These are phyloP conservation scores for Smithsoniella earleae DNA, from an alignment of 163 green algal genomes.

Conservation along the genomic window DNA sequence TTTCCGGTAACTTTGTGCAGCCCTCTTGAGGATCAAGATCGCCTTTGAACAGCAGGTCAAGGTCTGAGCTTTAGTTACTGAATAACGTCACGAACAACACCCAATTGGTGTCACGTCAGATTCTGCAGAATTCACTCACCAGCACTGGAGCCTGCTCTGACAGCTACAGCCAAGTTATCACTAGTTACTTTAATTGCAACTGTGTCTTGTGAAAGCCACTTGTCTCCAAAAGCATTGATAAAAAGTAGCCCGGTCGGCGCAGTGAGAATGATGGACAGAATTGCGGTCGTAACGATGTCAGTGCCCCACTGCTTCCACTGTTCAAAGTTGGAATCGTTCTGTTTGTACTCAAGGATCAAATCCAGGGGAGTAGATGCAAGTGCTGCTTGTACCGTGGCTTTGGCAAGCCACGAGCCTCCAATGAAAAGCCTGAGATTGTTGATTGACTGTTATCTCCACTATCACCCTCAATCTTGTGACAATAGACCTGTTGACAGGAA, in stretches of 20 bases:
- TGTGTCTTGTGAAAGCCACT: slow-evolving; percentile 30
- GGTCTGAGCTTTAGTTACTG: no score
- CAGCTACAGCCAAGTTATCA: no score
- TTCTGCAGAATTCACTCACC: no score
- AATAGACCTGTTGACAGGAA: background rate
- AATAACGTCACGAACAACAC: no score
- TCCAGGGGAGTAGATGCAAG: slow-evolving; percentile 49
- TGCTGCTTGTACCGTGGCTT: slow-evolving; percentile 34
- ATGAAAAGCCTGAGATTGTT: slow-evolving; percentile 35
- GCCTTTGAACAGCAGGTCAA: no score
- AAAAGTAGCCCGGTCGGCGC: slow-evolving; percentile 49
- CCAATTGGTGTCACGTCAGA: no score
- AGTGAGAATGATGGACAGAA: slow-evolving; percentile 74
- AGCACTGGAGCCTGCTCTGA: no score
- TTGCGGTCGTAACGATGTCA: slow-evolving; percentile 57
- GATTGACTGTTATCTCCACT: background rate
- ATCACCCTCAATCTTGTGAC: background rate
- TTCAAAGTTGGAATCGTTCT: slow-evolving; percentile 32
- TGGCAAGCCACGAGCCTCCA: slow-evolving; percentile 37
- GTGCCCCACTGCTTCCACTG: slow-evolving; percentile 50
- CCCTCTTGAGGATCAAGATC: no score
- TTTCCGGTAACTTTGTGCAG: no score
- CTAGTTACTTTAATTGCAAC: background rate
- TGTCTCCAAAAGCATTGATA: slow-evolving; percentile 41
- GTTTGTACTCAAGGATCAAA: slow-evolving; percentile 47